These are phyloP conservation scores for Scutellaria minor DNA, from an alignment of 257 asterid species.

Conservation along the genomic window DNA sequence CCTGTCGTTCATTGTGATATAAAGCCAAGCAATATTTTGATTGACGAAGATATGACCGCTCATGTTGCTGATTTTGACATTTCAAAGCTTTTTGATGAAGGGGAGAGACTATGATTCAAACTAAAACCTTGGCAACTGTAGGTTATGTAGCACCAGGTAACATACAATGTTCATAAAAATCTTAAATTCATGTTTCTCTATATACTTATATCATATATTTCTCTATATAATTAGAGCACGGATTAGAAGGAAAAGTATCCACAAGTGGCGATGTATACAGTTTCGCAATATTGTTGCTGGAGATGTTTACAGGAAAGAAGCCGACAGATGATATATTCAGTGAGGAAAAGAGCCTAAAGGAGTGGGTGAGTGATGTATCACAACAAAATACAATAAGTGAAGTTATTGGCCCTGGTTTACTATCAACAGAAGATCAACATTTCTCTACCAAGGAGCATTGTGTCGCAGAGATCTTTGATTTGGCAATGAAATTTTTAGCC, in stretches of 20 bases:
- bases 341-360: constrained; percentile 12
- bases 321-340: constrained; percentile 12
- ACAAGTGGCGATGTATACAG: constrained; percentile 16
- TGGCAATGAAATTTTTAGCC: constrained; percentile 11
- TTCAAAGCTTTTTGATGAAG: not conserved
- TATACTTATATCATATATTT: not conserved
- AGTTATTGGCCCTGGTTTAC: not conserved
- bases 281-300: not conserved
- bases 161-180: not conserved
- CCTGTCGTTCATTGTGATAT: constrained; percentile 17
- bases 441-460: not conserved
- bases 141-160: constrained; percentile 25
- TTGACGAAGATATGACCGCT: constrained; percentile 10
- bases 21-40: constrained; percentile 14
- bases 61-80: constrained; percentile 22
- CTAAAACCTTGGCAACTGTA: constrained; percentile 23
- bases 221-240: not conserved
- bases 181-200: no score
- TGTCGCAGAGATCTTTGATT: not conserved
- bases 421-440: constrained; percentile 15
- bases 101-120: not conserved
- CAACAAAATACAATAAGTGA: not conserved
- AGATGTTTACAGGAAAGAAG: constrained; percentile 22
- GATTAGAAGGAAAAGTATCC: constrained; percentile 26
- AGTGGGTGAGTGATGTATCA: constrained; percentile 12